Conservation (phyloP, 345 rosid genomes). For the Euphorbia pulcherrima region DNA sequence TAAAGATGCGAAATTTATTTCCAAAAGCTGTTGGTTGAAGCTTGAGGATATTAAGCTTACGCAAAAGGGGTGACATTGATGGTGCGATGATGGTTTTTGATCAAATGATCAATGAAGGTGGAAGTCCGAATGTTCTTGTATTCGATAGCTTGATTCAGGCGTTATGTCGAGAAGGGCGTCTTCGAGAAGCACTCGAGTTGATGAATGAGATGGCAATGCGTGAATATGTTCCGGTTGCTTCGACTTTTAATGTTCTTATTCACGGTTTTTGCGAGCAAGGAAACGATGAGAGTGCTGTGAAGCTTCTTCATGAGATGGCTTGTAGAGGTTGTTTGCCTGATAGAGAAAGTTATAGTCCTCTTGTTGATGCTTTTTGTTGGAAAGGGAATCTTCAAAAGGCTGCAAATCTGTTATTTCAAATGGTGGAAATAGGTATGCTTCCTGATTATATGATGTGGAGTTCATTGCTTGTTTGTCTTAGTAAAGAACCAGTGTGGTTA, state of each 20-base stretch:
- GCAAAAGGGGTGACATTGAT: slow-evolving; percentile 44
- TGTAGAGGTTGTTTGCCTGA: slow-evolving; percentile 51
- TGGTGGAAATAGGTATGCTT: slow-evolving; percentile 52
- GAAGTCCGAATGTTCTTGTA: slow-evolving; percentile 44
- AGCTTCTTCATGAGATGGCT: slow-evolving; percentile 58
- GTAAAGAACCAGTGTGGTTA: slow-evolving; percentile 35
- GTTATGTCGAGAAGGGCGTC: slow-evolving; percentile 41
- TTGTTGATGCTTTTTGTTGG: slow-evolving; percentile 43
- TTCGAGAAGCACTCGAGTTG: slow-evolving; percentile 47
- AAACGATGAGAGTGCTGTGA: slow-evolving; percentile 46
- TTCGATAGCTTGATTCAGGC: slow-evolving; percentile 57
- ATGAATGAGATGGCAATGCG: slow-evolving; percentile 50
- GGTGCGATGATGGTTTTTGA: slow-evolving; percentile 47
- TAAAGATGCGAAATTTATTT: slow-evolving; percentile 58
- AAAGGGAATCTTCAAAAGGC: slow-evolving; percentile 45
- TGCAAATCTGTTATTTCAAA: slow-evolving; percentile 36
- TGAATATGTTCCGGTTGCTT: slow-evolving; percentile 45
- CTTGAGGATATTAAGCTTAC: slow-evolving; percentile 48
- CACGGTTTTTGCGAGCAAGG: slow-evolving; percentile 55
- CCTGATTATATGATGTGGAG: slow-evolving; percentile 59
- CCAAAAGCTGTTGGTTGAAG: slow-evolving; percentile 63
- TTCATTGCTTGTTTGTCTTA: slow-evolving; percentile 41
- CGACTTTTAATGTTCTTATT: slow-evolving; percentile 53
- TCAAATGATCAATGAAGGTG: slow-evolving; percentile 52
- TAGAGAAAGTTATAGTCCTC: slow-evolving; percentile 39